phyloP scores from a whole-genome alignment of 2,329 filamentous ascomycete species.

The Bipolaris zeicola region DNA sequence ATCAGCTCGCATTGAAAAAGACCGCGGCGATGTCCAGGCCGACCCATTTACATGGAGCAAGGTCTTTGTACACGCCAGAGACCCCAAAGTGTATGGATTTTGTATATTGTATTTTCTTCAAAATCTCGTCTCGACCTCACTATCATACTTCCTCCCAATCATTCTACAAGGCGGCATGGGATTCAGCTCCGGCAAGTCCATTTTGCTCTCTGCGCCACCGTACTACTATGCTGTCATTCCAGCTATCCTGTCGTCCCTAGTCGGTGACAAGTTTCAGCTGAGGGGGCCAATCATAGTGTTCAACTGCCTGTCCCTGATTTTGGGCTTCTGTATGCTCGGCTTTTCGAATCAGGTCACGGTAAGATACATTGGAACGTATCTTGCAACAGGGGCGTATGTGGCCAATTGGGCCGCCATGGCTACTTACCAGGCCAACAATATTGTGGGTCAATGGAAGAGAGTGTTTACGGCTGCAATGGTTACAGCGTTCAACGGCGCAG shows the following conservation, averaged over 20 bases:
- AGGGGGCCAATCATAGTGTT: constrained; percentile 69
- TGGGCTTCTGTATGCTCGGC: constrained; percentile 69
- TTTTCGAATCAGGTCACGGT: constrained; percentile 64
- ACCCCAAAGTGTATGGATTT: constrained; percentile 69
- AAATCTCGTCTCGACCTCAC: constrained; percentile 68
- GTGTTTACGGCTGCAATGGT: constrained; percentile 66
- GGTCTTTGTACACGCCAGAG: constrained; percentile 62
- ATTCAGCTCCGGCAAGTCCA: constrained; percentile 52
- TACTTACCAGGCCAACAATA: constrained; percentile 58
- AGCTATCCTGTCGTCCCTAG: constrained; percentile 65
- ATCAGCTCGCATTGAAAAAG: constrained; percentile 62
- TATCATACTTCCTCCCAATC: constrained; percentile 69
- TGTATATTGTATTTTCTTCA: constrained; percentile 68
- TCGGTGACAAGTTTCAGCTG: constrained; percentile 65
- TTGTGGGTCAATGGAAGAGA: constrained; percentile 65
- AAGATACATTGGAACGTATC: constrained; percentile 67
- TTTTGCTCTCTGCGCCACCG: constrained; percentile 68
- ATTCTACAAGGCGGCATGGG: constrained; percentile 59
- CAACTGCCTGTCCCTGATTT: constrained; percentile 66
- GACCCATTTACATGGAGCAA: constrained; percentile 63
- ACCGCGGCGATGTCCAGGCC: constrained; percentile 64
- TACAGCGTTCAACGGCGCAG: constrained; percentile 66
- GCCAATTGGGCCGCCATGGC: constrained; percentile 72
- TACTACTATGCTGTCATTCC: constrained; percentile 72
- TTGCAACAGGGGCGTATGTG: constrained; percentile 71